Evolutionary conservation across 306 rosid species (phyloP).

Genomic region (Rosa lucieae): DNA sequence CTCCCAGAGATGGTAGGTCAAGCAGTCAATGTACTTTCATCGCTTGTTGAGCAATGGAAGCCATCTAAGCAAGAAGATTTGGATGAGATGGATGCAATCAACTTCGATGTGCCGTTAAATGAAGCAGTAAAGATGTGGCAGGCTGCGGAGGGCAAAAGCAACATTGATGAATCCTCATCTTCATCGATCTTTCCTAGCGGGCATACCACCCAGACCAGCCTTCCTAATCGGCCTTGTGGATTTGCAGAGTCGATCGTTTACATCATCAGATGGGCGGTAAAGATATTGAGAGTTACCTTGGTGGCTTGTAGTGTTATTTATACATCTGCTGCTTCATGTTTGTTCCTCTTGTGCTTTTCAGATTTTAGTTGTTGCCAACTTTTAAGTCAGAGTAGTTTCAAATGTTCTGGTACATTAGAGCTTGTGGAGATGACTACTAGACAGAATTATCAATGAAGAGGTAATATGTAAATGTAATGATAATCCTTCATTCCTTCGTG

Average conservation of each 20-base stretch:
- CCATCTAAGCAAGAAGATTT: conserved; percentile 46
- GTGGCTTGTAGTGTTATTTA: background rate
- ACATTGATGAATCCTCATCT: conserved; percentile 27
- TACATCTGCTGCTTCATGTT: background rate
- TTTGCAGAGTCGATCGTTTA: conserved; percentile 50
- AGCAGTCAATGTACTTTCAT: conserved; percentile 68
- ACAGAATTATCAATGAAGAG: background rate
- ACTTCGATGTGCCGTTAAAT: conserved; percentile 56
- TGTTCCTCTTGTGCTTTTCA: background rate
- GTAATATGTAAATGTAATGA: no score
- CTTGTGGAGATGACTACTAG: background rate
- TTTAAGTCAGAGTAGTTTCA: background rate
- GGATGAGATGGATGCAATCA: conserved; percentile 58
- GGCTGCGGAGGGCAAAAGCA: conserved; percentile 45
- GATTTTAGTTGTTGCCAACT: background rate
- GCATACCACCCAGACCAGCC: conserved; percentile 60
- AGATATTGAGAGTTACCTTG: conserved; percentile 5
- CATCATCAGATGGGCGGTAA: conserved; percentile 49
- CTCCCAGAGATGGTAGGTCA: conserved; percentile 57
- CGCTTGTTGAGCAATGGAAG: conserved; percentile 80
- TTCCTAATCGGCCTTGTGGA: conserved; percentile 45
- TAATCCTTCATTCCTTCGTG: no score
- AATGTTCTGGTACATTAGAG: background rate
- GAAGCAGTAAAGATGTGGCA: conserved; percentile 74
- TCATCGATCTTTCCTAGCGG: conserved; percentile 28